phyloP scores from a whole-genome alignment of 257 asterid species.

The Parsonsia alboflavescens region DNA sequence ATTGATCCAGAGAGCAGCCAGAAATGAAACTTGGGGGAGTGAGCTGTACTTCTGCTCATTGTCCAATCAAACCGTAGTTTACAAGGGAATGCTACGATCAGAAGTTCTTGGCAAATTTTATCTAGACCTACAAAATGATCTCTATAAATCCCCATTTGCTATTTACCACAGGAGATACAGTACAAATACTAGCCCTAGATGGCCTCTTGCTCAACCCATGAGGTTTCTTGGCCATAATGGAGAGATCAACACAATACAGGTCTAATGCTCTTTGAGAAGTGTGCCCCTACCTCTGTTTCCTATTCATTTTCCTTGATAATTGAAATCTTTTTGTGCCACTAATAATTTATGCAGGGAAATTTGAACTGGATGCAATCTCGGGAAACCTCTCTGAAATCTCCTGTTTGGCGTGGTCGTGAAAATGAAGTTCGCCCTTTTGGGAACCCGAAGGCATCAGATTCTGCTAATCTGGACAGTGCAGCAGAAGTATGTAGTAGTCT shows the following conservation, averaged over 20 bases:
- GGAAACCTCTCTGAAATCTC: constrained; percentile 83
- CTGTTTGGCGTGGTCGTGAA: constrained; percentile 99
- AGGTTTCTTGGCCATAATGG: constrained; percentile 99
- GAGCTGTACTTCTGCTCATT: constrained; percentile 94
- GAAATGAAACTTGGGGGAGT: constrained; percentile 72
- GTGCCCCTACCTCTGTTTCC: constrained; percentile 1
- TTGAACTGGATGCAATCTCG: constrained; percentile 99
- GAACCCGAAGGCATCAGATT: constrained; percentile 93
- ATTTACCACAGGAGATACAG: constrained; percentile 97
- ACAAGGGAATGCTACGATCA: constrained; percentile 98
- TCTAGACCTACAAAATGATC: constrained; percentile 68
- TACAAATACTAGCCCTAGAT: constrained; percentile 95
- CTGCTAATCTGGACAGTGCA: constrained; percentile 95
- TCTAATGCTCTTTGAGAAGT: constrained; percentile 15
- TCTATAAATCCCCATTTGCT: constrained; percentile 85
- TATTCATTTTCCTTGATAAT: neutral
- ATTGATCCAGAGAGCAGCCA: constrained; percentile 70
- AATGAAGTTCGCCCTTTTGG: constrained; percentile 95
- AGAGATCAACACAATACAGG: constrained; percentile 99
- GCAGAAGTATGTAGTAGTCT: constrained; percentile 66
- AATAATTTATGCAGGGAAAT: constrained; percentile 60
- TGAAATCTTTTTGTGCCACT: constrained; percentile 22
- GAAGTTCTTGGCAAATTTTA: constrained; percentile 90
- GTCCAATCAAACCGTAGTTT: constrained; percentile 92
- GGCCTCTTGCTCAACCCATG: constrained; percentile 99